These are phyloP conservation scores for Penicillium longicatenatum DNA, from an alignment of 495 filamentous ascomycete genomes.

Conservation along the genomic window DNA sequence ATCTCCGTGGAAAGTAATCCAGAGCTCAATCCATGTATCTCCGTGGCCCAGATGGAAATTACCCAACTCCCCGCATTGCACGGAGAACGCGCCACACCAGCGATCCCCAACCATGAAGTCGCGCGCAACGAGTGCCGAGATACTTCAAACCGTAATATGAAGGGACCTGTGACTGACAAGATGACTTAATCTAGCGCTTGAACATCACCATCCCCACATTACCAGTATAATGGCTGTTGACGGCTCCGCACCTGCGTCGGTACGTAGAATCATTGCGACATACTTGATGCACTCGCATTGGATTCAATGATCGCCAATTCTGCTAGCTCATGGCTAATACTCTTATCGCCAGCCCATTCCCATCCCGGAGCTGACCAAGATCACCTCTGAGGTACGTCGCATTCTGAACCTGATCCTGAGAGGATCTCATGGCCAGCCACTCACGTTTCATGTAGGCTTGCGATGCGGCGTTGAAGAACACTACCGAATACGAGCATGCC, in stretches of 20 bases:
- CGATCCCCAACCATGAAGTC: not conserved
- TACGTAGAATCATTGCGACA: constrained; percentile 26
- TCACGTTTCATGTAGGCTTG: constrained; percentile 64
- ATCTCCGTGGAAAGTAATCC: not conserved
- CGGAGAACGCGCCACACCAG: not conserved
- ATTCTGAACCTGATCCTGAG: not conserved
- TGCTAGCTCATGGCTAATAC: not conserved
- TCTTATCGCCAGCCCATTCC: constrained; percentile 66
- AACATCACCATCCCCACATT: not conserved
- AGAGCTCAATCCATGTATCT: not conserved
- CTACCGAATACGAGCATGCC: constrained; percentile 78
- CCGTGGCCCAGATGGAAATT: not conserved
- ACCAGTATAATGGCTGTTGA: constrained; percentile 41
- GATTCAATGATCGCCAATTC: not conserved
- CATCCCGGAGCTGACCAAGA: constrained; percentile 74
- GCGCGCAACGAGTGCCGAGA: not conserved
- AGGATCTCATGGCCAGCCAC: not conserved
- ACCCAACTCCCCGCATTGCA: not conserved
- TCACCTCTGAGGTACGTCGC: constrained; percentile 73
- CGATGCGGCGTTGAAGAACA: constrained; percentile 68
- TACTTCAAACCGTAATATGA: not conserved
- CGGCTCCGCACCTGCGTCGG: constrained; percentile 30
- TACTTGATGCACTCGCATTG: not conserved
- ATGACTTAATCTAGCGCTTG: not conserved
- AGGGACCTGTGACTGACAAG: not conserved